These are phyloP conservation scores for Glycine soja DNA, from an alignment of 306 rosid species.

Conservation along the genomic window DNA sequence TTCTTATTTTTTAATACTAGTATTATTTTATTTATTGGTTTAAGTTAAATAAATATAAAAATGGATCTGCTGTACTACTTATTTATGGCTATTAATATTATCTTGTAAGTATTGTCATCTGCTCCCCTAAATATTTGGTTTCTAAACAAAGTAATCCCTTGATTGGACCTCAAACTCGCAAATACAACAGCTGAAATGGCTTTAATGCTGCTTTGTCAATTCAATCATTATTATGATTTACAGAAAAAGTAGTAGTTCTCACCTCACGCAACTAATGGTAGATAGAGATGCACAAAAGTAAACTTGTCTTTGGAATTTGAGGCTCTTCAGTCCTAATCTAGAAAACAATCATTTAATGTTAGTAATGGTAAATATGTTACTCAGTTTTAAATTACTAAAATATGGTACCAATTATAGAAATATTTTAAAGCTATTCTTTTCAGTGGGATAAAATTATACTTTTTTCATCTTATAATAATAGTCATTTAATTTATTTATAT, in stretches of 20 bases:
- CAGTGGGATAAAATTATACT: too few species aligned
- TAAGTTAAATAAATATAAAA: too few species aligned
- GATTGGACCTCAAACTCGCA: slow-evolving; percentile 29
- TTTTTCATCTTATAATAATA: too few species aligned
- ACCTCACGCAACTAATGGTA: slow-evolving; percentile 8
- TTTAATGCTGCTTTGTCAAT: slow-evolving; percentile 43
- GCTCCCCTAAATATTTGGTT: slow-evolving; percentile 24
- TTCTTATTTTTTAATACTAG: too few species aligned
- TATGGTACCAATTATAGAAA: too few species aligned
- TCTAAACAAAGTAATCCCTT: not conserved
- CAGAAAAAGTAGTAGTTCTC: slow-evolving; percentile 1
- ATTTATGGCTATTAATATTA: not conserved
- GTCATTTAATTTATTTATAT: too few species aligned
- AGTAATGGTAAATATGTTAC: too few species aligned
- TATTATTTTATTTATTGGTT: too few species aligned
- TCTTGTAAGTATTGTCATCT: not conserved
- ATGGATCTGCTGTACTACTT: not conserved
- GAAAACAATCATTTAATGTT: not conserved
- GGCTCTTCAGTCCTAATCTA: slow-evolving; percentile 10
- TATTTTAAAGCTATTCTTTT: too few species aligned
- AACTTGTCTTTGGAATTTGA: not conserved
- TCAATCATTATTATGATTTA: slow-evolving; percentile 33
- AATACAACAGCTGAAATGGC: slow-evolving; percentile 10
- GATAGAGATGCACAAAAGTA: not conserved
- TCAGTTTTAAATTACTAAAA: too few species aligned